Conservation (phyloP, 495 filamentous ascomycete genomes). For the Hyphodiscus hymeniophilus region DNA sequence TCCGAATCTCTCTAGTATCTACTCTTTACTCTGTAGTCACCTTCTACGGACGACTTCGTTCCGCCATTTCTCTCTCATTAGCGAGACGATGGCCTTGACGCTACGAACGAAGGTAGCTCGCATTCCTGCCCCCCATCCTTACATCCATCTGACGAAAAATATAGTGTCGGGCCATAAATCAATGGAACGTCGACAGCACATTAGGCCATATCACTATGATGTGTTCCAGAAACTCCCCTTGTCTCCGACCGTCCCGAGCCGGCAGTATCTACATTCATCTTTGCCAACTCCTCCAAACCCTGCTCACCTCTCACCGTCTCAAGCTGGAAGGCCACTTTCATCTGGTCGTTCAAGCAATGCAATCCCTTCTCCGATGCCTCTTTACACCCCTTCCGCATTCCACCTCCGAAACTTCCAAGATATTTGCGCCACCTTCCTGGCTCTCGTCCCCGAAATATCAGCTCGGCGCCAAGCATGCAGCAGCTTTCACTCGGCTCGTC, state of each 20-base stretch:
- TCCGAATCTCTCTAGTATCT: conserved; percentile 11
- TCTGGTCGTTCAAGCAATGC: conserved; percentile 54
- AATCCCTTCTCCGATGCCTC: conserved; percentile 54
- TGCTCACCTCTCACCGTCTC: conserved; percentile 53
- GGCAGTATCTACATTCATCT: conserved; percentile 52
- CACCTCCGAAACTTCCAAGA: conserved; percentile 24
- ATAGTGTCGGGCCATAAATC: conserved; percentile 46
- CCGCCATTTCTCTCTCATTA: conserved; percentile 47
- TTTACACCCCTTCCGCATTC: conserved; percentile 47
- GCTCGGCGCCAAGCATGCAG: conserved; percentile 43
- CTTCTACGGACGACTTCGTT: conserved; percentile 20
- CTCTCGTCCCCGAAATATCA: conserved; percentile 30
- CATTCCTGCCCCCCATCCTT: neutral
- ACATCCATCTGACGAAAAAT: conserved; percentile 3
- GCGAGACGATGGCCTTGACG: conserved; percentile 46
- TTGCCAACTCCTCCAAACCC: conserved; percentile 46
- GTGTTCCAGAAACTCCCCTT: conserved; percentile 36
- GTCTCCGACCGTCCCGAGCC: conserved; percentile 31
- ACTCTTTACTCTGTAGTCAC: conserved; percentile 12
- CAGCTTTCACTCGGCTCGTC: conserved; percentile 60
- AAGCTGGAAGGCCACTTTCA: conserved; percentile 65
- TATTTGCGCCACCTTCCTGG: conserved; percentile 31
- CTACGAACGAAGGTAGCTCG: conserved; percentile 45
- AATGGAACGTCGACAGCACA: conserved; percentile 63
- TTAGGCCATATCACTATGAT: conserved; percentile 47